Base-by-base conservation (phyloP, 768 basidiomycete genomes). In the Lactarius tabidus region DNA sequence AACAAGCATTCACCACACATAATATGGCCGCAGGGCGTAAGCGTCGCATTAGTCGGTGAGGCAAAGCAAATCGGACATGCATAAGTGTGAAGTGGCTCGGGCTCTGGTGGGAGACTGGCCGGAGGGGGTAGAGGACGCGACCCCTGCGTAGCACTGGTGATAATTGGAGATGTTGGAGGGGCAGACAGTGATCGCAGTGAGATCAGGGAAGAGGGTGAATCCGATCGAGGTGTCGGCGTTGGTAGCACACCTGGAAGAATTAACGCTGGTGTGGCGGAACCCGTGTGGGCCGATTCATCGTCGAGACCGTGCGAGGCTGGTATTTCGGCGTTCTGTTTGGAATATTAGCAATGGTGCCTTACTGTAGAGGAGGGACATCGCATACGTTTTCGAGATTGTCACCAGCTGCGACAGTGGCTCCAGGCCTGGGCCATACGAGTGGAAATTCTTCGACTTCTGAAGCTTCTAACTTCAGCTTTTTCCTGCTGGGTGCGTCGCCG, bases 1-100 rank as follows among this genome's bases (percentile, higher is more conserved):
- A 70, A 68, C 41, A 70, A 45, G 51, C 69, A 70, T 52, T 70
- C 69, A 20, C 69, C 69, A 39, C 69, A 70, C 60, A 70, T 56
- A 20, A 68, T 70, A 59, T 70, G 69, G 18, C 69, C 69, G n/a
- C 69, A 70, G 17, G 69, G 69, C 28, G 69, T 70, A 55, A 70
- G 63, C 23, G 69, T 70, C 33, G 69, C 67, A 14, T 68, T 68
- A 10, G 58, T 59, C 7, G 69, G 69, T 28, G 69, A 64, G 20
- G 63, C 59, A 35, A 70, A 65, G 41, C 69, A 70, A 41, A 70
- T 68, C 20, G 69, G 67, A 43, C 69, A 70, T 31, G 64, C 23
- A 45, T 65, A 70, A 1, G 69, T 57, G 58, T 68, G 67, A 7
- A 70, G 64, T 2, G 63, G 67, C 56, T 68, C 69, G 6, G 63